Evolutionary conservation across 1,284 basidiomycete genomes (phyloP), one percentile per base, ranked within the genome.

Genomic region (Melampsora americana): DNA sequence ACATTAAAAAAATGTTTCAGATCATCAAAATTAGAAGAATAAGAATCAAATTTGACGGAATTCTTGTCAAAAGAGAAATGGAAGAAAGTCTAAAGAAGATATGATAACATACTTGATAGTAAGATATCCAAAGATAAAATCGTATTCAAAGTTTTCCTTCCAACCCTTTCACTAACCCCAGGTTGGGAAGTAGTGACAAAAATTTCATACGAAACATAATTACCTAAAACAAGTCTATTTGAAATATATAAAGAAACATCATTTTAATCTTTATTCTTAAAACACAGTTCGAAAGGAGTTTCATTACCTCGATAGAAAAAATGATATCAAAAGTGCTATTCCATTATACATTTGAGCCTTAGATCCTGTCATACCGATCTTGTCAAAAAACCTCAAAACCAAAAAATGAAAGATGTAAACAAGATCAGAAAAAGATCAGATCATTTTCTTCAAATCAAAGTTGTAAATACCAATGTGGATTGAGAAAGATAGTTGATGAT

Each of bases 401-500:
- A n/a, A n/a, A 62, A 1, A 7, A 62, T 20, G 7, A 62, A 30
- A n/a, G 7, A 66, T 35, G 20, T 18, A 69, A n/a, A 1, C 26
- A 53, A 53, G 53, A 53, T 50, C 28, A 50, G 18, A 7, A 18
- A 56, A 32, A 68, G 23, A 53, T 50, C 32, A n/a, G 4, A 7
- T 5, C 9, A 56, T 28, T 48, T n/a, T 6, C 9, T 30, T 28
- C 28, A 14, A 48, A n/a, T 26, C n/a, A 60, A 30, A 60, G 32
- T 12, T n/a, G 32, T 26, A 69, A n/a, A 30, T 42, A 76, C 73
- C 73, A 76, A 69, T 76, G 73, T 14, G 73, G 73, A 64, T 76
- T 76, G 30, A 76, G 28, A 67, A 76, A 76, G 59, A 76, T 76
- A 20, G 73, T 76, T 5, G 73, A 76, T 16, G 73, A 65, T 44